Evolutionary conservation across 202 grass and related monocot species (phyloP).

Genomic region (Elaeis oleifera): DNA sequence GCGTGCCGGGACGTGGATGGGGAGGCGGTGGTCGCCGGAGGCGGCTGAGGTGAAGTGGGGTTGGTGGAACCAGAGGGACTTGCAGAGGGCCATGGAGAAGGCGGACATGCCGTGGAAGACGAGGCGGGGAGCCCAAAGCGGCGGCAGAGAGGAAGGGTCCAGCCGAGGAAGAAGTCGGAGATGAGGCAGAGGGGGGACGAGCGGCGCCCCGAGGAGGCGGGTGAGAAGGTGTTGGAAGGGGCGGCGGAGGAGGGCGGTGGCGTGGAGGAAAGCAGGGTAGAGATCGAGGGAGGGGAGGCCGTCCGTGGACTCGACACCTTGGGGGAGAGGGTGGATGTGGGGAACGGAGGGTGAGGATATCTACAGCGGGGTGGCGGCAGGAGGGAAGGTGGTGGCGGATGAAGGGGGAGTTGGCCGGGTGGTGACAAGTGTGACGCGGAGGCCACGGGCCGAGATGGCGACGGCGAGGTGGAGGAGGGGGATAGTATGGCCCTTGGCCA

Average conservation of each 20-base stretch:
- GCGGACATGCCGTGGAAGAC: constrained; percentile 63
- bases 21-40: background rate
- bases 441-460: constrained; percentile 33
- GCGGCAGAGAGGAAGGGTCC: constrained; percentile 22
- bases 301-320: constrained; percentile 51
- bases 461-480: constrained; percentile 53
- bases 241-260: constrained; percentile 39
- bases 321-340: constrained; percentile 26
- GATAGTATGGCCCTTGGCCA: constrained; percentile 70
- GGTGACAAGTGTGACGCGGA: constrained; percentile 45
- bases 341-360: constrained; percentile 34
- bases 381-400: constrained; percentile 22
- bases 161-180: constrained; percentile 82
- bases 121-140: constrained; percentile 42
- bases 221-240: constrained; percentile 36
- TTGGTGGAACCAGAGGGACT: constrained; percentile 21
- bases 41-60: background rate
- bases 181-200: constrained; percentile 32
- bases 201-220: constrained; percentile 19
- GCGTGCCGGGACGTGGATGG: constrained; percentile 35
- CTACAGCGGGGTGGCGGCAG: constrained; percentile 19
- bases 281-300: constrained; percentile 33
- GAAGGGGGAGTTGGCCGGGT: constrained; percentile 47
- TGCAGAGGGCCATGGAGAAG: constrained; percentile 54
- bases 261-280: constrained; percentile 42